A percentile compares a stretch with the other conserved stretches of the same genome.
phyloP scores from a whole-genome alignment of 257 asterid genomes.

The Fraxinus pennsylvanica region DNA sequence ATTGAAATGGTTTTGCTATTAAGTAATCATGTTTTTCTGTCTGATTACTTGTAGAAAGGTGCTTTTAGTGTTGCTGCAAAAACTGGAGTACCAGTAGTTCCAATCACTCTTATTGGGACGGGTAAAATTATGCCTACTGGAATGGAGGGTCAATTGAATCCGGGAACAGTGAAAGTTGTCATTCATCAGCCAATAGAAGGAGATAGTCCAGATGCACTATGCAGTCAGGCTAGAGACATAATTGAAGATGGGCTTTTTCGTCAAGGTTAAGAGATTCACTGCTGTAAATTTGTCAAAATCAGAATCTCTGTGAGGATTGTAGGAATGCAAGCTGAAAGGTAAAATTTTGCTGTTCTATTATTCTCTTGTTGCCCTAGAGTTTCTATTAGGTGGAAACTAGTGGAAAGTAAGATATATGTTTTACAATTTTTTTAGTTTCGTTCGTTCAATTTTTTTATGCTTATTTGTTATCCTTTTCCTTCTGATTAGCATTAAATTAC shows the following conservation, averaged over 20 bases:
- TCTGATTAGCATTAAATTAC: neutral
- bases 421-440: neutral
- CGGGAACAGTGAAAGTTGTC: constrained; percentile 72
- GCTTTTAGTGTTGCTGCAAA: constrained; percentile 88
- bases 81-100: constrained; percentile 83
- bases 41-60: constrained; percentile 69
- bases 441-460: too few species aligned
- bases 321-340: constrained; percentile 24
- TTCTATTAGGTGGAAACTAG: neutral
- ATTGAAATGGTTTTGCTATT: neutral
- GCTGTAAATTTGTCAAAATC: constrained; percentile 2
- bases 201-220: constrained; percentile 52
- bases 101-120: constrained; percentile 80
- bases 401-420: neutral
- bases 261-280: constrained; percentile 38
- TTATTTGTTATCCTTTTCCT: too few species aligned
- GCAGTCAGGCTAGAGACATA: constrained; percentile 64
- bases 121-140: constrained; percentile 95
- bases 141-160: constrained; percentile 64
- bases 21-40: neutral
- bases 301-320: constrained; percentile 21
- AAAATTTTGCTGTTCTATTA: neutral
- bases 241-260: constrained; percentile 60
- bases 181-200: constrained; percentile 70
- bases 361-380: neutral